These are phyloP conservation scores for Eremothecium gossypii DNA, from an alignment of 1,139 yeast species.

Conservation along the genomic window DNA sequence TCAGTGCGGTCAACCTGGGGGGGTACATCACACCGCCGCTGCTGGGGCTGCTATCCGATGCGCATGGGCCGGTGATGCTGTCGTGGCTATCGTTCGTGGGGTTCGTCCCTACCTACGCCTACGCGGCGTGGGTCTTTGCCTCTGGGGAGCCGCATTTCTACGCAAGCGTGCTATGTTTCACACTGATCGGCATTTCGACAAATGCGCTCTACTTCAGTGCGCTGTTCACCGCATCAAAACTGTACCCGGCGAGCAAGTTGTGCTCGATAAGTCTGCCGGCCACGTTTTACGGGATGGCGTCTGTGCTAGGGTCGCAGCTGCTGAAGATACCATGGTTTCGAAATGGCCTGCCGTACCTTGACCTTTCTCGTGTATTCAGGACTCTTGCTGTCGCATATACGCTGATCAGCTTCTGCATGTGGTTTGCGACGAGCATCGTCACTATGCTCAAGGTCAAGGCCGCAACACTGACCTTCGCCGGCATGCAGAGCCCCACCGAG, in stretches of 20 bases:
- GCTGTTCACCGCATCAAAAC: conserved; percentile 72
- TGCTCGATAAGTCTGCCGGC: conserved; percentile 84
- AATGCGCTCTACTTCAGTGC: conserved; percentile 72
- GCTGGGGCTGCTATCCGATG: conserved; percentile 75
- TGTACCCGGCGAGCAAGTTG: conserved; percentile 66
- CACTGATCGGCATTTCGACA: conserved; percentile 72
- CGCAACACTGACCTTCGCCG: conserved; percentile 9
- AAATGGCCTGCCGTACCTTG: conserved; percentile 30
- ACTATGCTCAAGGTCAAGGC: conserved; percentile 33
- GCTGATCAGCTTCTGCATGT: conserved; percentile 47
- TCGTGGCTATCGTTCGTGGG: conserved; percentile 54
- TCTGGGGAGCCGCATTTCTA: conserved; percentile 25
- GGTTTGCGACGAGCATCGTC: conserved; percentile 54
- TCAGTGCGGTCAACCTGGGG: conserved; percentile 69
- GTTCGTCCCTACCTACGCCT: conserved; percentile 64
- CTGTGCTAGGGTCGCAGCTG: conserved; percentile 44
- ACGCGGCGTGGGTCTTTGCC: conserved; percentile 36
- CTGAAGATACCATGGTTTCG: conserved; percentile 38
- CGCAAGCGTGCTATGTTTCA: conserved; percentile 30
- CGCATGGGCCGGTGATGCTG: conserved; percentile 71
- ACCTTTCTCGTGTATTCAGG: conserved; percentile 46
- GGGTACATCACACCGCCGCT: conserved; percentile 79
- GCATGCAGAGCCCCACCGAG: conserved; percentile 5
- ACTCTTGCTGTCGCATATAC: conserved; percentile 51
- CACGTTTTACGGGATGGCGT: conserved; percentile 74